Evolutionary conservation across 768 basidiomycete genomes (phyloP), one percentile per base, ranked within the genome.

Genomic region (Calocybe cyanea): DNA sequence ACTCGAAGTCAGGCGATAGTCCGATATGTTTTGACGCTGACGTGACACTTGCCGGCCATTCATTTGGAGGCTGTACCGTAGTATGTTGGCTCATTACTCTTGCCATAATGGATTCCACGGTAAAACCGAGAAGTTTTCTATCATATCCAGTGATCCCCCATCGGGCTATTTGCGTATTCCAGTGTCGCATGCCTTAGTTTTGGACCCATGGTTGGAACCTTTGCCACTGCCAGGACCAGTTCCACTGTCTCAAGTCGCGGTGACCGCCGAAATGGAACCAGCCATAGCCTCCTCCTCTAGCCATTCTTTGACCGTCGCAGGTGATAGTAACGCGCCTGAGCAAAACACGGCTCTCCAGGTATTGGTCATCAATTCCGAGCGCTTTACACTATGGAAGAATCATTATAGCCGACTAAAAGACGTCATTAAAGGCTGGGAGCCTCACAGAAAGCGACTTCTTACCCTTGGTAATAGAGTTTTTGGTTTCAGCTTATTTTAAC

Each of bases 181-280:
- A 0, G 64, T 87, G 40, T 62, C 67, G 5, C 75, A 77, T 38
- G 78, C 75, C 7, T 58, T 92, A 17, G 69, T 85, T 17, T 73
- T 89, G 14, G 91, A 93, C 63, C 91, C 91, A 15, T 92, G 91
- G 90, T 64, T 92, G 7, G 87, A 92, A 45, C 87, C 89, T 14
- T 57, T 90, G 18, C 74, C 82, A 6, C 60, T 70, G 31, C 85
- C 79, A 23, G 81, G 80, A 3, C 81, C 73, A 9, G 49, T 58
- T 17, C 72, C 73, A 25, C 48, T 63, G 17, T 37, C 47, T 21
- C 41, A 35, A 41, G 19, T 36, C 34, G 10, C 41, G 18, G 39
- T 59, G 17, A 15, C 25, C 11, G 25, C 25, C 11, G 6, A 28
- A 5, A 6, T 11, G 25, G 11, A 28, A 28, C 5, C 25, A 11